A percentile compares a stretch with the other conserved stretches of the same genome.
These are phyloP conservation scores for Suillus subaureus DNA, from an alignment of 768 basidiomycete genomes.

Conservation along the genomic window DNA sequence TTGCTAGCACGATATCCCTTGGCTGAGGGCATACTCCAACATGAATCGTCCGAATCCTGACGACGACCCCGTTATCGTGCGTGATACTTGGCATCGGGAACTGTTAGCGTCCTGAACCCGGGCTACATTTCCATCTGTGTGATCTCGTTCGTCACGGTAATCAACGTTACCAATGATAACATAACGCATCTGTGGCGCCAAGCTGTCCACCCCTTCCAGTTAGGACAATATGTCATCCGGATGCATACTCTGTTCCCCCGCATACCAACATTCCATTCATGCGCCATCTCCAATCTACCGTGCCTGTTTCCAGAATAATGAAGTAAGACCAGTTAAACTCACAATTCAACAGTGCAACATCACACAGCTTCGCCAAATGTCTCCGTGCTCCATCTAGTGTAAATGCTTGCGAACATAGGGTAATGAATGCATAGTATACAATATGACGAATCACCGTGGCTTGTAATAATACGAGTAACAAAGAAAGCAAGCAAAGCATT, in stretches of 20 bases:
- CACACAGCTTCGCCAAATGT: neutral
- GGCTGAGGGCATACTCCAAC: no score
- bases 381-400: neutral
- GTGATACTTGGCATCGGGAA: no score
- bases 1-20: no score
- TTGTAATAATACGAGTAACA: neutral
- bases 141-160: neutral
- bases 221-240: neutral
- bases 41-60: no score
- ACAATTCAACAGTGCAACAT: neutral
- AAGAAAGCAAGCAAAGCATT: conserved; percentile 5
- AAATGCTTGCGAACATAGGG: neutral
- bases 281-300: neutral
- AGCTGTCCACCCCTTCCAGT: neutral
- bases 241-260: neutral
- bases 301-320: neutral
- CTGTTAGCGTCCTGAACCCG: neutral
- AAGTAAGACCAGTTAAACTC: neutral
- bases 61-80: no score
- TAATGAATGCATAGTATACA: conserved; percentile 8
- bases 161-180: neutral
- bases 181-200: neutral
- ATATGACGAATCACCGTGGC: conserved; percentile 3
- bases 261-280: neutral
- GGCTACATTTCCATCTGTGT: neutral